These are phyloP conservation scores for Rhodofomes roseus DNA, from an alignment of 1,284 basidiomycete species.

Conservation along the genomic window DNA sequence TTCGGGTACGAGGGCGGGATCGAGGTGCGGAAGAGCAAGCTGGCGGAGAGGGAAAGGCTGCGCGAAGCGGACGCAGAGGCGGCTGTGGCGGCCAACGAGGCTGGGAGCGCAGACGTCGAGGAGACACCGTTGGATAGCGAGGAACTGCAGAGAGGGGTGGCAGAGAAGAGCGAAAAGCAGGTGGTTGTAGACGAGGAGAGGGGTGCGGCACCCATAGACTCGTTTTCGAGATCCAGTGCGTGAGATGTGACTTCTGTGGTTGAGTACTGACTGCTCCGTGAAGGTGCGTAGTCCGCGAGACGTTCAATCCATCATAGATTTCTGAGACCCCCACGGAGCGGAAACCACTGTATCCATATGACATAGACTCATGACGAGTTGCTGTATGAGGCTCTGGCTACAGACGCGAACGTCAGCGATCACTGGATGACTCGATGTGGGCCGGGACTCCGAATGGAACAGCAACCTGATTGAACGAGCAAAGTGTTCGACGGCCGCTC, in stretches of 20 bases:
- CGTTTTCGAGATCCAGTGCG: background rate
- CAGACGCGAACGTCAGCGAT: no score
- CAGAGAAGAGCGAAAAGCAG: background rate
- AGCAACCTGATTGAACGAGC: no score
- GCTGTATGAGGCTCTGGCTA: no score
- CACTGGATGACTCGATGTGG: no score
- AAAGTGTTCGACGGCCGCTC: no score
- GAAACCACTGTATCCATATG: no score
- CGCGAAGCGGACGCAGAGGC: conserved; percentile 4
- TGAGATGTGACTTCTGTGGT: background rate
- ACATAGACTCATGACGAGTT: no score
- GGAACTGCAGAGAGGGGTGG: background rate
- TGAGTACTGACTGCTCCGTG: background rate
- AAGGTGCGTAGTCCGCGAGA: no score
- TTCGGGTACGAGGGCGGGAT: conserved; percentile 35
- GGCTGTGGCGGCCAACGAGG: background rate
- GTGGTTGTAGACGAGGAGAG: background rate
- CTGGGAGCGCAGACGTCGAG: background rate
- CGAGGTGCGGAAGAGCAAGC: conserved; percentile 22
- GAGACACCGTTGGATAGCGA: background rate
- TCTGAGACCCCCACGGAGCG: no score
- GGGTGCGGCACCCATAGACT: background rate
- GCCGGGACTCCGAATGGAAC: no score
- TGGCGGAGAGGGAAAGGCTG: conserved; percentile 1
- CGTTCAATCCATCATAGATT: no score